Conservation (phyloP, 2,329 filamentous ascomycete genomes). For the Incumbomyces delicatus region DNA sequence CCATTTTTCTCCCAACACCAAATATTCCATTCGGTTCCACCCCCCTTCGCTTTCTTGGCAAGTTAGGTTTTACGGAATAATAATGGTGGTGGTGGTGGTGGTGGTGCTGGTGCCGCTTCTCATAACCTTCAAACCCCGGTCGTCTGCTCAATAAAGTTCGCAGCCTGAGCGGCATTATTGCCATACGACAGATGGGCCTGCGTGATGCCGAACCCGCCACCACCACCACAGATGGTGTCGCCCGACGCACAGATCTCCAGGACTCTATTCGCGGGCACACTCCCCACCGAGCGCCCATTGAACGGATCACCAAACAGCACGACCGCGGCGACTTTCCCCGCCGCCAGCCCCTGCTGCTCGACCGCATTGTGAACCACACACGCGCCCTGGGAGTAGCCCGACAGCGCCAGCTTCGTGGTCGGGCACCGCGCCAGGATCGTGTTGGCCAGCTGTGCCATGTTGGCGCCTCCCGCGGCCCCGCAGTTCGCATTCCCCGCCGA, state of each 20-base stretch:
- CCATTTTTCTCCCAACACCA: too few species aligned
- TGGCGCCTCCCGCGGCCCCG: conserved; percentile 4
- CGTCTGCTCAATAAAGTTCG: neutral
- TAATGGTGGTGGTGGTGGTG: too few species aligned
- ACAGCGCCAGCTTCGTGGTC: conserved; percentile 22
- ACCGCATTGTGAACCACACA: conserved; percentile 35
- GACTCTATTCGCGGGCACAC: conserved; percentile 11
- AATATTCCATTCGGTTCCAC: too few species aligned
- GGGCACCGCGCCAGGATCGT: conserved; percentile 16
- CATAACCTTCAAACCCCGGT: too few species aligned
- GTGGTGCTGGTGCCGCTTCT: too few species aligned
- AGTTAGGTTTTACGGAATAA: too few species aligned
- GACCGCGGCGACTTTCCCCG: conserved; percentile 15
- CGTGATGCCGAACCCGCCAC: neutral
- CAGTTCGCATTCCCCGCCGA: conserved; percentile 25
- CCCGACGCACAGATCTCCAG: neutral
- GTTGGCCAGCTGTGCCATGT: conserved; percentile 9
- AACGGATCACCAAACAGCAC: conserved; percentile 26
- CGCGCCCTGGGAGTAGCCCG: conserved; percentile 27
- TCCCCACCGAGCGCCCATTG: conserved; percentile 19
- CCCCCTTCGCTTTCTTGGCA: too few species aligned
- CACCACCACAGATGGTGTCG: neutral
- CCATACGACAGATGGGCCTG: neutral
- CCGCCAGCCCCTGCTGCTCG: conserved; percentile 21
- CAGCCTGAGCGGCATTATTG: neutral